These are phyloP conservation scores for Scedosporium apiospermum DNA, from an alignment of 2,329 filamentous ascomycete genomes.

Conservation along the genomic window DNA sequence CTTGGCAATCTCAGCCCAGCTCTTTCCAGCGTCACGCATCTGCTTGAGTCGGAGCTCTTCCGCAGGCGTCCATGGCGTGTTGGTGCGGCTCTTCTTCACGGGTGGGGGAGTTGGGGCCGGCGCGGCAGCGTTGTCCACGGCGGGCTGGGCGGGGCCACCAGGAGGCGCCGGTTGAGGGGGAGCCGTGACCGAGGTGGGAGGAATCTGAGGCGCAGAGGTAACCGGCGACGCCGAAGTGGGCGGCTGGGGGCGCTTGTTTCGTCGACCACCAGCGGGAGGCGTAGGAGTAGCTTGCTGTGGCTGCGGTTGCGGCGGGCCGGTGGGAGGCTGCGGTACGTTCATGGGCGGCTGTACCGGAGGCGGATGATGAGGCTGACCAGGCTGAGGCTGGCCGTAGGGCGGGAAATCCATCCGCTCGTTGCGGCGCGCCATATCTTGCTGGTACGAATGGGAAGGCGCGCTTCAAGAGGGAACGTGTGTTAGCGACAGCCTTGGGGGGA, in stretches of 20 bases:
- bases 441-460: slow-evolving; percentile 35
- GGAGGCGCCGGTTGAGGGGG: slow-evolving; percentile 14
- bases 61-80: slow-evolving; percentile 93
- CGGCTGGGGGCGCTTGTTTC: slow-evolving; percentile 31
- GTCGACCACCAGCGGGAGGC: slow-evolving; percentile 27
- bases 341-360: slow-evolving; percentile 31
- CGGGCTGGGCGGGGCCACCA: slow-evolving; percentile 16
- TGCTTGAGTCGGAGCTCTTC: slow-evolving; percentile 88
- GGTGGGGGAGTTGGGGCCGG: slow-evolving; percentile 35
- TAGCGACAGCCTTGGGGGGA: slow-evolving; percentile 8
- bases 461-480: slow-evolving; percentile 21
- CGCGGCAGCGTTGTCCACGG: slow-evolving; percentile 12
- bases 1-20: slow-evolving; percentile 98
- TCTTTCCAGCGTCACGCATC: slow-evolving; percentile 87
- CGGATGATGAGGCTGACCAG: slow-evolving; percentile 28
- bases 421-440: slow-evolving; percentile 37
- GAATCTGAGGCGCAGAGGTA: slow-evolving; percentile 12
- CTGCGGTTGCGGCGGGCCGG: slow-evolving; percentile 23
- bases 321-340: slow-evolving; percentile 26
- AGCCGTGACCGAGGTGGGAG: slow-evolving; percentile 16
- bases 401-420: slow-evolving; percentile 32
- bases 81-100: slow-evolving; percentile 91
- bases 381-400: slow-evolving; percentile 28
- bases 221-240: slow-evolving; percentile 14
- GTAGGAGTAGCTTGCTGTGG: slow-evolving; percentile 28